Conservation (phyloP, 257 asterid species). For the Handroanthus guayacan region DNA sequence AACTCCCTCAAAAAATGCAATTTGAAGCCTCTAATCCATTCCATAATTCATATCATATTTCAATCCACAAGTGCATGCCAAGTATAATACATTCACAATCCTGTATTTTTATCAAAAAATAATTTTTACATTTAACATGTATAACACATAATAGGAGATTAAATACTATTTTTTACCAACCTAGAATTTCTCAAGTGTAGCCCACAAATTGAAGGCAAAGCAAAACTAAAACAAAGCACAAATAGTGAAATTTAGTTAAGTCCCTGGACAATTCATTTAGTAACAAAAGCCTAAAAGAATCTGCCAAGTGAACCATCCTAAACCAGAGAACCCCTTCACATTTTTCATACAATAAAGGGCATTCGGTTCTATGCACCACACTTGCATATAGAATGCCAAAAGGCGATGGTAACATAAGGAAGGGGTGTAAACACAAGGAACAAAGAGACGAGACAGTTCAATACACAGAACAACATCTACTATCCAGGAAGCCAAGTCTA, state of each 20-base stretch:
- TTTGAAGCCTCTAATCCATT: too few relatives aligned
- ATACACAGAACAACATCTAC: neutral
- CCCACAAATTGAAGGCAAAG: neutral
- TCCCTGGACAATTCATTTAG: neutral
- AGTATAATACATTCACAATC: too few relatives aligned
- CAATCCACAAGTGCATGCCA: too few relatives aligned
- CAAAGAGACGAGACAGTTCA: neutral
- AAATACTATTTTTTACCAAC: too few relatives aligned
- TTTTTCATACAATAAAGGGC: neutral
- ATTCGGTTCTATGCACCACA: neutral
- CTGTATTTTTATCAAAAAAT: too few relatives aligned
- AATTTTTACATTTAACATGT: too few relatives aligned
- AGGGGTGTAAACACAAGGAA: neutral
- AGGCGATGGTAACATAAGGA: neutral
- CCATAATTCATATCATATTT: too few relatives aligned
- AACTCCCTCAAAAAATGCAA: too few relatives aligned
- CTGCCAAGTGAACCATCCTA: slow-evolving; percentile 1
- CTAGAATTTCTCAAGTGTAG: too few relatives aligned
- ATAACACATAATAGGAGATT: too few relatives aligned
- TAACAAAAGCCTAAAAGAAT: neutral
- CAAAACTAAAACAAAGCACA: neutral
- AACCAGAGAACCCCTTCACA: neutral
- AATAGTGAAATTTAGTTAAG: neutral
- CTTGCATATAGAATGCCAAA: neutral
- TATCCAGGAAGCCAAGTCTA: slow-evolving; percentile 13